A percentile compares a stretch with the other conserved stretches of the same genome.
phyloP scores from a whole-genome alignment of 1,284 basidiomycete species.

The Cutaneotrichosporon dermatis region DNA sequence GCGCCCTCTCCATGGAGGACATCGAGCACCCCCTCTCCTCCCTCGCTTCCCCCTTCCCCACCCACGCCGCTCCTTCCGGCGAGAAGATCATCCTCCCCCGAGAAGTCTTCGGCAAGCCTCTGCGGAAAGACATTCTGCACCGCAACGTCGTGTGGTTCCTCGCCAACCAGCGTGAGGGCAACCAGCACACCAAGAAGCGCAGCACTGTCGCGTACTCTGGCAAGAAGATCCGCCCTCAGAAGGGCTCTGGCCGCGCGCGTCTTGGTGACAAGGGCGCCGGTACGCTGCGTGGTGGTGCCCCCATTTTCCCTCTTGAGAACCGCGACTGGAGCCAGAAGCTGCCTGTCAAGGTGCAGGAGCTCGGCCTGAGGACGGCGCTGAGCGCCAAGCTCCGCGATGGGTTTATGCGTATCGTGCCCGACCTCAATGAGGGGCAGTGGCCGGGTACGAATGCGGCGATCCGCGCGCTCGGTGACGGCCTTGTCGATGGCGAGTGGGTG shows the following conservation, averaged over 20 bases:
- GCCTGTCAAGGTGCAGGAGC: constrained; percentile 80
- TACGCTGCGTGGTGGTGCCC: constrained; percentile 85
- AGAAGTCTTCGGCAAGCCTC: constrained; percentile 71
- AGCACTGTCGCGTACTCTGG: constrained; percentile 85
- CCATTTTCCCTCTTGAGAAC: constrained; percentile 83
- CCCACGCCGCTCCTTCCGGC: constrained; percentile 24
- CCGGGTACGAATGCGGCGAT: constrained; percentile 34
- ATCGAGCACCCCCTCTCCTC: constrained; percentile 44
- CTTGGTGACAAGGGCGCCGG: constrained; percentile 84
- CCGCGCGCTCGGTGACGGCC: constrained; percentile 29
- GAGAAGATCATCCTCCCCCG: constrained; percentile 37
- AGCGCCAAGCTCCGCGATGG: constrained; percentile 74
- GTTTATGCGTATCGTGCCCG: constrained; percentile 66
- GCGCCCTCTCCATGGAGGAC: neutral
- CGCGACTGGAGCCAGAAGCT: constrained; percentile 87
- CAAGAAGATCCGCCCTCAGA: constrained; percentile 83
- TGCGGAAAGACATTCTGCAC: constrained; percentile 89
- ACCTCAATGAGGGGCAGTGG: constrained; percentile 59
- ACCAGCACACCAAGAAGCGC: constrained; percentile 71
- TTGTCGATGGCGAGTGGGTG: constrained; percentile 46
- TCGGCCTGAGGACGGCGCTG: constrained; percentile 87
- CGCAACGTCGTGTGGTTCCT: constrained; percentile 85
- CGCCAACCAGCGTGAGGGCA: constrained; percentile 70
- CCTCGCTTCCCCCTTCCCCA: constrained; percentile 35
- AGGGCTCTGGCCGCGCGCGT: constrained; percentile 85